phyloP scores from a whole-genome alignment of 2,329 filamentous ascomycete genomes.

The Hymenoscyphus fructigenus region DNA sequence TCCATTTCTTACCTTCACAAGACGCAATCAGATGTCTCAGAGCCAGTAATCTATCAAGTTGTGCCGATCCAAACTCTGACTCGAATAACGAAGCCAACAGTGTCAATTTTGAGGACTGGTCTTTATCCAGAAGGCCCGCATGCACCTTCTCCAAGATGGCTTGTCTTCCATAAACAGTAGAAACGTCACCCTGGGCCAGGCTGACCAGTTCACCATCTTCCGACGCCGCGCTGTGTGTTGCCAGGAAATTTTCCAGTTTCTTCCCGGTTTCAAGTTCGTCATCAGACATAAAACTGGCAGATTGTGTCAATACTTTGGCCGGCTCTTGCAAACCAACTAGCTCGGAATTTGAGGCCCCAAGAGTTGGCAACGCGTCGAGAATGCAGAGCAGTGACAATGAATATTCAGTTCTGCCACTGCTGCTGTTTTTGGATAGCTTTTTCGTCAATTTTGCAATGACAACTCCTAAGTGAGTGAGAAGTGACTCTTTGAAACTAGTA shows the following conservation, averaged over 20 bases:
- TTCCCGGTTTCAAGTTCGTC: conserved; percentile 19
- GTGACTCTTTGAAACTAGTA: conserved; percentile 21
- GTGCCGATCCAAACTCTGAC: conserved; percentile 9
- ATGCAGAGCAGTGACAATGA: conserved; percentile 22
- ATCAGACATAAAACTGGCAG: conserved; percentile 8
- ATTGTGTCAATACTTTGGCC: conserved; percentile 15
- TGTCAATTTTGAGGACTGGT: conserved; percentile 27
- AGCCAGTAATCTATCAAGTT: conserved; percentile 31
- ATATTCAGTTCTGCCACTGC: conserved; percentile 11
- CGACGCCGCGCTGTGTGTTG: conserved; percentile 13
- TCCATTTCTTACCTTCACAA: conserved; percentile 28
- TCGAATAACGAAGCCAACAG: conserved; percentile 27
- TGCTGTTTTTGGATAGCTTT: conserved; percentile 7
- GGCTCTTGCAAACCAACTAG: conserved; percentile 20
- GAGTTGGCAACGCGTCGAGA: conserved; percentile 28
- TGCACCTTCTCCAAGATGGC: conserved; percentile 23
- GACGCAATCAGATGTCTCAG: conserved; percentile 27
- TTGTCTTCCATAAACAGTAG: conserved; percentile 25
- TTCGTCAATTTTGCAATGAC: conserved; percentile 22
- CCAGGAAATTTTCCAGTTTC: conserved; percentile 28
- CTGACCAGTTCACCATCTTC: conserved; percentile 1
- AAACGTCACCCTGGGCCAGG: conserved; percentile 20
- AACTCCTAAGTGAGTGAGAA: conserved; percentile 25
- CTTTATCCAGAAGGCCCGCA: conserved; percentile 16
- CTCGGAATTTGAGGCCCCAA: conserved; percentile 20